Evolutionary conservation across 2,329 filamentous ascomycete genomes (phyloP), one percentile per base, ranked within the genome.

Genomic region (Pezicula rhizophila): DNA sequence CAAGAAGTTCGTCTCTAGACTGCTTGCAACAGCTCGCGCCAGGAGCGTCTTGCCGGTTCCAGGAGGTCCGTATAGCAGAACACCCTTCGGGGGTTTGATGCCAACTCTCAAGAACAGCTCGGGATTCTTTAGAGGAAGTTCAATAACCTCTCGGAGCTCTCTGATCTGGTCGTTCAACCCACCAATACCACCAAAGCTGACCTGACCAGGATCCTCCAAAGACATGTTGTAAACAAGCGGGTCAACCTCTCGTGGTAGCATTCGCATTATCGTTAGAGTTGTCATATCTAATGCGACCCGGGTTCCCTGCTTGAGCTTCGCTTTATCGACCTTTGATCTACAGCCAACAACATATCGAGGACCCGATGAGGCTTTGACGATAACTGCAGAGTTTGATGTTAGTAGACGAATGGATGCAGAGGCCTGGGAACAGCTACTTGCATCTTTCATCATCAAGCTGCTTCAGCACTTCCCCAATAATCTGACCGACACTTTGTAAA

Each of bases 161-260:
- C 93, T 82, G 64, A 99, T 99, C 75, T 99, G 93, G 60, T 99
- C 93, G 67, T 99, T 99, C 64, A 99, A 72, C 57, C 93, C 93
- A 73, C 93, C 93, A 59, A 99, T 99, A 61, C 95, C 93, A 37
- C 86, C 92, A 70, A 99, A 99, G 75, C 89, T 96, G 70, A 99
- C 86, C 70, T 97, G 92, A 5, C 93, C 93, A 0, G 93, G 93
- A 67, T 99, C 93, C 70, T 99, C 93, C 61, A 99, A 73, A 17
- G 93, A 99, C 93, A 99, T 99, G 77, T 99, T 99, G 80, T 99
- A 99, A 60, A 99, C 93, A 59, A 99, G 78, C 17, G 93, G 93
- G 66, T 99, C 93, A 66, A 99, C 95, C 75, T 99, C 93, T 68
- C 93, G 87, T 52, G 93, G 95, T 42, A 99, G 79, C 93, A 99